Conservation (phyloP, 2,329 filamentous ascomycete species). For the Bipolaris cookei region DNA sequence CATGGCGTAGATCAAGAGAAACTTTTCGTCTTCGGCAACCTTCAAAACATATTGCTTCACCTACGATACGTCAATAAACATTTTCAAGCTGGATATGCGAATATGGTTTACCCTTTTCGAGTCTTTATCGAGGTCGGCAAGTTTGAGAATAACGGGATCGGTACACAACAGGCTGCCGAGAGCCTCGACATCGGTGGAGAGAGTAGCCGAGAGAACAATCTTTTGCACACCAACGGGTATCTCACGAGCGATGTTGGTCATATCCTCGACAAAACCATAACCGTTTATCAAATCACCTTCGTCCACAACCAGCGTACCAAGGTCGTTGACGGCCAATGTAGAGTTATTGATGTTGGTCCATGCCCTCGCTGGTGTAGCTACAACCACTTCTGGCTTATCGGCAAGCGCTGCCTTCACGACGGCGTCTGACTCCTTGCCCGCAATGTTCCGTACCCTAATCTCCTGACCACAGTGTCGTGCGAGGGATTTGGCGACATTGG, state of each 20-base stretch:
- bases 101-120: slow-evolving; percentile 59
- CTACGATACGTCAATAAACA: neutral
- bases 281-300: slow-evolving; percentile 93
- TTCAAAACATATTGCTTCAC: slow-evolving; percentile 88
- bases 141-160: slow-evolving; percentile 77
- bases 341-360: slow-evolving; percentile 77
- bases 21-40: slow-evolving; percentile 98
- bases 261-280: slow-evolving; percentile 91
- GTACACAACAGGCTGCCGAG: slow-evolving; percentile 85
- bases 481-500: slow-evolving; percentile 77
- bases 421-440: slow-evolving; percentile 85
- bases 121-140: slow-evolving; percentile 82
- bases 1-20: slow-evolving; percentile 88
- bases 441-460: slow-evolving; percentile 81
- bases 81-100: neutral
- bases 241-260: slow-evolving; percentile 77
- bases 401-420: slow-evolving; percentile 87
- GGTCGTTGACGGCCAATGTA: slow-evolving; percentile 70
- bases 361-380: slow-evolving; percentile 87
- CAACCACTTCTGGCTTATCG: slow-evolving; percentile 84
- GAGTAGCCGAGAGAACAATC: slow-evolving; percentile 90
- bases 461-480: slow-evolving; percentile 85
- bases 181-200: slow-evolving; percentile 85
- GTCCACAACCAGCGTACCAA: slow-evolving; percentile 80
- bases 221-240: slow-evolving; percentile 88